Conservation (phyloP, 1,284 basidiomycete species). For the Schizophyllum amplum region DNA sequence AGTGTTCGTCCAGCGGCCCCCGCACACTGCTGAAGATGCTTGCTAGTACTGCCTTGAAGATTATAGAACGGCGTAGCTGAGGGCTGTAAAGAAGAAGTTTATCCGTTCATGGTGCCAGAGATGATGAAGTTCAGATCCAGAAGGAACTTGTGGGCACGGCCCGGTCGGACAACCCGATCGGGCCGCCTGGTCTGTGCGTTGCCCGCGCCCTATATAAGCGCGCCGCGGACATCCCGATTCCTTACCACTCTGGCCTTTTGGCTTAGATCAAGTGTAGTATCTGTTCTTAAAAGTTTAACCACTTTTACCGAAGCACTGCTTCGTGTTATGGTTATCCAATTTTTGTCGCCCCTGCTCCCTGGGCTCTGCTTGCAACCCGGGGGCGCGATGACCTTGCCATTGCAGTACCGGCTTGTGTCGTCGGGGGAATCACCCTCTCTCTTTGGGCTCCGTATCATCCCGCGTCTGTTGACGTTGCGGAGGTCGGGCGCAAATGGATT, state of each 20-base stretch:
- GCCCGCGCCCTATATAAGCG: background rate
- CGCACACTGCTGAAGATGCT: too few relatives aligned
- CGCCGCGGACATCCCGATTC: background rate
- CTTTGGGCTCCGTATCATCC: conserved; percentile 14
- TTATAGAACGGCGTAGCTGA: too few relatives aligned
- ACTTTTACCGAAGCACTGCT: conserved; percentile 28
- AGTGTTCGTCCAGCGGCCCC: too few relatives aligned
- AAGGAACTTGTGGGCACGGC: too few relatives aligned
- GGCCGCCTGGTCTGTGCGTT: background rate
- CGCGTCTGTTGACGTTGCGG: background rate
- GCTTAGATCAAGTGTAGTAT: conserved; percentile 84
- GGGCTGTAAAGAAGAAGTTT: too few relatives aligned
- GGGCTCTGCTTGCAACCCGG: conserved; percentile 43
- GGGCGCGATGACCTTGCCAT: conserved; percentile 37
- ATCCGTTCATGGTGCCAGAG: too few relatives aligned
- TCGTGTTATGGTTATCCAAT: conserved; percentile 40
- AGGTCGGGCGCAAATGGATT: conserved; percentile 14
- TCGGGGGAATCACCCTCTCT: conserved; percentile 32
- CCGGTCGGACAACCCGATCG: too few relatives aligned
- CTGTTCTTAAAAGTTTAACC: conserved; percentile 62
- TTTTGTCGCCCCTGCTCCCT: conserved; percentile 38
- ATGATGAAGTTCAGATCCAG: too few relatives aligned
- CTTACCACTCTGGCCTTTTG: conserved; percentile 72
- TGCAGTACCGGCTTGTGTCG: conserved; percentile 40
- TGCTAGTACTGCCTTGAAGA: too few relatives aligned